These are phyloP conservation scores for Cnidoscolus chayamansa DNA, from an alignment of 441 rosid genomes.

Conservation along the genomic window DNA sequence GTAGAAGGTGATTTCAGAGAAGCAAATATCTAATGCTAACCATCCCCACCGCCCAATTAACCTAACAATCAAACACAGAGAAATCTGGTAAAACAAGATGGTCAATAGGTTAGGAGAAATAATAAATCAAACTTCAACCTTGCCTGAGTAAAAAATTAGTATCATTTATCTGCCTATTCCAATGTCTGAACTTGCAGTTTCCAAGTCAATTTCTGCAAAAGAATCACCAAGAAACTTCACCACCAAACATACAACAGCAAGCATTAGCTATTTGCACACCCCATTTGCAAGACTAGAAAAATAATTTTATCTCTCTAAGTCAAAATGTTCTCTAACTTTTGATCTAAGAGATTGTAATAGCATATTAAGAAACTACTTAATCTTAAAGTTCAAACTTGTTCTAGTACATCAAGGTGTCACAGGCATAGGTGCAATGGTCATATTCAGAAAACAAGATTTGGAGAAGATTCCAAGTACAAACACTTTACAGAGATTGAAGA, in stretches of 20 bases:
- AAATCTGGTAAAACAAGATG: background rate
- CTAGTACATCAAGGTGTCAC: no score
- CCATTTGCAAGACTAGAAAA: no score
- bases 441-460: no score
- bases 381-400: no score
- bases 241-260: constrained; percentile 58
- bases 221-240: constrained; percentile 73
- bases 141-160: background rate
- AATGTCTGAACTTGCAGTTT: constrained; percentile 76
- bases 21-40: background rate
- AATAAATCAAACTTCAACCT: background rate
- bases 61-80: background rate
- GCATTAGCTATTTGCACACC: background rate
- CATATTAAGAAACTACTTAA: no score
- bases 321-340: no score
- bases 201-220: constrained; percentile 71
- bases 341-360: no score
- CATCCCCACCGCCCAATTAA: no score
- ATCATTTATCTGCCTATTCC: constrained; percentile 26
- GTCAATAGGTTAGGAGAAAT: background rate
- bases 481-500: no score
- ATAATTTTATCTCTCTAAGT: no score
- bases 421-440: no score
- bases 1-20: background rate
- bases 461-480: no score